Base-by-base conservation (phyloP, 805 yeast species). In the Candida glaebosa region DNA sequence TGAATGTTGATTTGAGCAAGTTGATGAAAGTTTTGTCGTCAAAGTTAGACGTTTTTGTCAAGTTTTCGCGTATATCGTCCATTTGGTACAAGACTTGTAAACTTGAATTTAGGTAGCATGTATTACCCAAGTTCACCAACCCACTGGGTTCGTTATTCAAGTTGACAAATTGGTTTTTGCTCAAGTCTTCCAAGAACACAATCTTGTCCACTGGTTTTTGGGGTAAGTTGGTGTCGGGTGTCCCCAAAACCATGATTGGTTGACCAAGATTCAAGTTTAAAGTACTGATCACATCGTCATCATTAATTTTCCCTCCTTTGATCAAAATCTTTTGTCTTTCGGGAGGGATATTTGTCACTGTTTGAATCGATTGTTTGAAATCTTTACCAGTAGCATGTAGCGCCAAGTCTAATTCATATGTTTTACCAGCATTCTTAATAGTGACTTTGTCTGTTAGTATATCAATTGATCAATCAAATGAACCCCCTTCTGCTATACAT, bases 301-400 rank as follows among this genome's bases (percentile, higher is more conserved):
- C 91, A 41, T 75, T 73, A 53, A 93, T 66, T 60, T 89, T 95
- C 32, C 96, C 96, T 9, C 95, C 91, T 66, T 87, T 89, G 39
- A 88, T 78, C 57, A 93, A 74, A 46, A 90, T 83, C 67, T 91
- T 91, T 66, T 93, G 99, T 52, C 96, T 82, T 41, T 79, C 84
- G 1, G 81, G 78, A n/a, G 96, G 95, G 41, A 93, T 87, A 44
- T 79, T 79, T 2, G 98, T 91, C 43, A 79, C 60, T 17, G 80
- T 77, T 50, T 76, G 81, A 41, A 93, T 81, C 61, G 82, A 81
- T 36, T 70, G 63, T 59, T 89, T 91, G 61, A 86, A 75, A 5
- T 71, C 75, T 22, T 67, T 57, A 4, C 89, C 95, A 2, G 79
- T 73, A 41, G 78, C 80, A 8, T 54, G 55, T 4, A 76, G 66